phyloP scores from a whole-genome alignment of 192 early-diverging fungal species.

The Coemansia sp. region DNA sequence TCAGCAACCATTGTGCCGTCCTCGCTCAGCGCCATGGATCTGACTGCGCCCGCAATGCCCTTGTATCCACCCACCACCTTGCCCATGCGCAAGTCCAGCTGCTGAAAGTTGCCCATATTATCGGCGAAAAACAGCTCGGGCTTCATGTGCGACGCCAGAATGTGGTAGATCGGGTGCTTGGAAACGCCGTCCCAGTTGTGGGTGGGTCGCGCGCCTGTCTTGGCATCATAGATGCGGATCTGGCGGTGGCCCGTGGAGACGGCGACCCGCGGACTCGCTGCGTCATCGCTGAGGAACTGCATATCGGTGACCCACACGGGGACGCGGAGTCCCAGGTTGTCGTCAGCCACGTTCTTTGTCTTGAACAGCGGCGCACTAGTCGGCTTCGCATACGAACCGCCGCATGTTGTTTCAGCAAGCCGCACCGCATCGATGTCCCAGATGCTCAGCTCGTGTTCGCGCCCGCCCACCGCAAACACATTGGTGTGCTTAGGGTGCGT shows the following conservation, averaged over 20 bases:
- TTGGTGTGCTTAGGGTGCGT: conserved; percentile 62
- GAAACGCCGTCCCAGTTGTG: conserved; percentile 60
- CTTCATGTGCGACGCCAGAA: conserved; percentile 44
- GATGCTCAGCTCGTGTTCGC: conserved; percentile 78
- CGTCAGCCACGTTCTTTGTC: conserved; percentile 83
- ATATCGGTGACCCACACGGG: conserved; percentile 89
- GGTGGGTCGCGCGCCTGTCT: conserved; percentile 65
- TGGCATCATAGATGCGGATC: conserved; percentile 85
- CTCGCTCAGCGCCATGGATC: conserved; percentile 59
- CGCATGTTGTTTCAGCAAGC: background rate
- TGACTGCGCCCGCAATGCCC: conserved; percentile 52
- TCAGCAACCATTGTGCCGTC: conserved; percentile 57
- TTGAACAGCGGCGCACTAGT: conserved; percentile 60
- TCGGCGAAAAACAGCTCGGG: conserved; percentile 67
- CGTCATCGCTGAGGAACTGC: conserved; percentile 62
- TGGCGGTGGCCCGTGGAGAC: conserved; percentile 71
- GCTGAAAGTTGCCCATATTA: conserved; percentile 60
- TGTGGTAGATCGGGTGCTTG: conserved; percentile 64
- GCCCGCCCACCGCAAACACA: conserved; percentile 81
- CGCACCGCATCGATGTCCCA: conserved; percentile 55
- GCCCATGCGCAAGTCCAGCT: conserved; percentile 63
- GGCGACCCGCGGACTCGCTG: conserved; percentile 52
- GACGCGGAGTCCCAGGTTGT: conserved; percentile 75
- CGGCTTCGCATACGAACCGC: conserved; percentile 18
- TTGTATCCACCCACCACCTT: conserved; percentile 60